A percentile compares a stretch with the other conserved stretches of the same genome.
These are phyloP conservation scores for Vicia faba DNA, from an alignment of 306 rosid genomes.

Conservation along the genomic window DNA sequence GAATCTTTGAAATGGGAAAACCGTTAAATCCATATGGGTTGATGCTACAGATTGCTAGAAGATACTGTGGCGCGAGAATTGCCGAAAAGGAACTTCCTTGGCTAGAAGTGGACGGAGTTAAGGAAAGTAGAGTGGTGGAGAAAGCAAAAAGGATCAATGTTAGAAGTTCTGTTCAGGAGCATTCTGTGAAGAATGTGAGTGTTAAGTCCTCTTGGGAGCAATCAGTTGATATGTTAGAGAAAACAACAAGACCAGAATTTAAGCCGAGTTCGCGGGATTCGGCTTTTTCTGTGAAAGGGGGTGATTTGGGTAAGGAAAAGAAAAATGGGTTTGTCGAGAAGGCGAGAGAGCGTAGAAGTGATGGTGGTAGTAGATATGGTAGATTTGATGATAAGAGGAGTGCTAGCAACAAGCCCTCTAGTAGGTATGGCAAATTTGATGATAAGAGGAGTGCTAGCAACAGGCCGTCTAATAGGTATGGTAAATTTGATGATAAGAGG, in stretches of 20 bases:
- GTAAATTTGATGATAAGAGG: slow-evolving; percentile 38
- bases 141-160: slow-evolving; percentile 24
- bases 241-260: slow-evolving; percentile 39
- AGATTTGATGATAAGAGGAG: slow-evolving; percentile 36
- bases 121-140: slow-evolving; percentile 31
- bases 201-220: slow-evolving; percentile 60
- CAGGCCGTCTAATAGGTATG: neutral
- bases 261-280: slow-evolving; percentile 32
- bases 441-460: neutral
- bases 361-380: slow-evolving; percentile 13
- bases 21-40: slow-evolving; percentile 35
- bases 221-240: slow-evolving; percentile 51
- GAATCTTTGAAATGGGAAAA: slow-evolving; percentile 32
- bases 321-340: slow-evolving; percentile 37
- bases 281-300: slow-evolving; percentile 35
- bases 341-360: slow-evolving; percentile 42
- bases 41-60: slow-evolving; percentile 43
- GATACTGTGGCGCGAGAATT: slow-evolving; percentile 46
- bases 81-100: slow-evolving; percentile 64
- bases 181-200: slow-evolving; percentile 42
- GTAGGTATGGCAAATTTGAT: neutral
- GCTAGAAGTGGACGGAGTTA: slow-evolving; percentile 50
- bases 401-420: neutral
- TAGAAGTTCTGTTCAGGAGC: slow-evolving; percentile 44
- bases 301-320: slow-evolving; percentile 35